These are phyloP conservation scores for Globisporangium cederbergense DNA, from an alignment of 352 stramenopile species.

Conservation along the genomic window DNA sequence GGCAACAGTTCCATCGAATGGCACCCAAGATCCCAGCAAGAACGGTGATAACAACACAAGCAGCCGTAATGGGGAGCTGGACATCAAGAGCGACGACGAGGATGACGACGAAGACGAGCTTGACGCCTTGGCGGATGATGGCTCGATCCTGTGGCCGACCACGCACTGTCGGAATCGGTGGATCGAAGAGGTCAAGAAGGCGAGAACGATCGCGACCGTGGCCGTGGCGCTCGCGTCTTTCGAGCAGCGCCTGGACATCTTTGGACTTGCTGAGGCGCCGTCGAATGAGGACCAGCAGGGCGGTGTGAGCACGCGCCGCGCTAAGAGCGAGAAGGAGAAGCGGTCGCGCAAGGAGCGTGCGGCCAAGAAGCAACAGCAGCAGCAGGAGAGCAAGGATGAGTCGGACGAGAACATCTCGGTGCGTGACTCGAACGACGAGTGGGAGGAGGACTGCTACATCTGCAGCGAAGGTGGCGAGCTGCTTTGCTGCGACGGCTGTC, in stretches of 20 bases:
- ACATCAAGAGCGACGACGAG: conserved; percentile 71
- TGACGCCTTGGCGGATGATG: conserved; percentile 56
- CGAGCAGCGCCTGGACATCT: conserved; percentile 63
- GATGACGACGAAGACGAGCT: conserved; percentile 78
- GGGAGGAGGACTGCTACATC: conserved; percentile 88
- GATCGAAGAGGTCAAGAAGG: conserved; percentile 57
- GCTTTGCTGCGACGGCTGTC: conserved; percentile 90
- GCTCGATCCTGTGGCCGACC: conserved; percentile 65
- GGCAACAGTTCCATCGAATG: not conserved
- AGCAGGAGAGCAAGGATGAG: conserved; percentile 47
- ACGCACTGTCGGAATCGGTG: conserved; percentile 67
- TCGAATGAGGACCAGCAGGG: conserved; percentile 27
- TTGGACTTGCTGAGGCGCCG: conserved; percentile 56
- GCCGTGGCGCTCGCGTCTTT: conserved; percentile 59
- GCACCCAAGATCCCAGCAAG: not conserved
- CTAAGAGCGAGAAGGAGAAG: conserved; percentile 72
- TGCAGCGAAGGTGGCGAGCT: conserved; percentile 85
- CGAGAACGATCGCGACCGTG: conserved; percentile 47
- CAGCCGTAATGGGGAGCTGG: conserved; percentile 22
- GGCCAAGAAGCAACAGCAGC: conserved; percentile 64
- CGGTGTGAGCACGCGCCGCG: conserved; percentile 37
- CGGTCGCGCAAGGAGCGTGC: conserved; percentile 63
- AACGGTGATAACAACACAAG: not conserved
- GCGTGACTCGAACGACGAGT: conserved; percentile 70
- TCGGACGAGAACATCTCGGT: conserved; percentile 25